phyloP scores from a whole-genome alignment of 148 eudicot genomes.

The Heliosperma pusillum region DNA sequence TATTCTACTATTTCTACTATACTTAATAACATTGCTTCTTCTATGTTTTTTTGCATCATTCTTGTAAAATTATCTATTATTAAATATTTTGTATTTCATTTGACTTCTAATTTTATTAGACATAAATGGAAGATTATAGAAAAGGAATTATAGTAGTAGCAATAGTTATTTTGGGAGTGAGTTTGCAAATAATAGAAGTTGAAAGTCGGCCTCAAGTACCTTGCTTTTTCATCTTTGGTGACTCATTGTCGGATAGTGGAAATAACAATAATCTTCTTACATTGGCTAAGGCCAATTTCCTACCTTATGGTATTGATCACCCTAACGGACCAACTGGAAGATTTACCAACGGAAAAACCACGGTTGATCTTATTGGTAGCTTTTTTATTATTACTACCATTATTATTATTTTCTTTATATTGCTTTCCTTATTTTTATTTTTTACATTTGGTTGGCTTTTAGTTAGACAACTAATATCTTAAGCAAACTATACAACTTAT shows the following conservation, averaged over 20 bases:
- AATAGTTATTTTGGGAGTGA: constrained; percentile 5
- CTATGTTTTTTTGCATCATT: background rate
- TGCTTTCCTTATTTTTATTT: background rate
- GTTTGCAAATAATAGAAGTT: background rate
- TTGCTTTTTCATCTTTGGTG: constrained; percentile 54
- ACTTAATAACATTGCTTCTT: background rate
- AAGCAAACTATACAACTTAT: too few relatives aligned
- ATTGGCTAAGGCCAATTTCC: constrained; percentile 43
- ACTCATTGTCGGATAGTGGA: constrained; percentile 55
- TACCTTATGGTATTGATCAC: constrained; percentile 55
- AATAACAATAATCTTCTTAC: constrained; percentile 46
- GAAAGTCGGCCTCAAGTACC: constrained; percentile 37
- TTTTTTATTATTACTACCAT: background rate
- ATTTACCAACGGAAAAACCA: constrained; percentile 46
- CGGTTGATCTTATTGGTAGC: constrained; percentile 48
- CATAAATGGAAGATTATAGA: background rate
- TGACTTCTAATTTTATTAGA: background rate
- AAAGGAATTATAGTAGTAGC: background rate
- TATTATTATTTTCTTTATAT: background rate
- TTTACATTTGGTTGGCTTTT: too few relatives aligned
- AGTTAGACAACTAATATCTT: too few relatives aligned
- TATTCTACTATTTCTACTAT: background rate
- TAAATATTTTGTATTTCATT: background rate
- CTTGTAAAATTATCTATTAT: background rate
- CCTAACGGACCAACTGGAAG: constrained; percentile 47